Evolutionary conservation across 1,139 yeast species (phyloP).

Genomic region (Blastobotrys petasosporus): DNA sequence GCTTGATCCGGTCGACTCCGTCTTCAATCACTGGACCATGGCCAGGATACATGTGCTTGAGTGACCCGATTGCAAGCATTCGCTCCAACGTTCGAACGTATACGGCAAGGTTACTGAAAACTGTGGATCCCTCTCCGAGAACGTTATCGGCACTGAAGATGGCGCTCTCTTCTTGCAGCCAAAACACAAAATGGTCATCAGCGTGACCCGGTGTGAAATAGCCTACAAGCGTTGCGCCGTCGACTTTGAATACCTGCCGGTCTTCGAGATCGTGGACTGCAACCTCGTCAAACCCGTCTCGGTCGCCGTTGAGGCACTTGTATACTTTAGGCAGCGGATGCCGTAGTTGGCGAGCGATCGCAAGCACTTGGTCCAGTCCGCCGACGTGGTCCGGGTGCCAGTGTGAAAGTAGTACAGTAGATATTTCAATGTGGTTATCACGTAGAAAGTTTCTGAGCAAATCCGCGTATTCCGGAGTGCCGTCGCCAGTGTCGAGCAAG

Average conservation of each 20-base stretch:
- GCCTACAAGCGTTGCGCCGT: conserved; percentile 32
- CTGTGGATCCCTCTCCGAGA: conserved; percentile 37
- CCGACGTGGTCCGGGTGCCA: conserved; percentile 38
- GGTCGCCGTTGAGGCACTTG: conserved; percentile 12
- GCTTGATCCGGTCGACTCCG: conserved; percentile 29
- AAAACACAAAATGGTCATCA: conserved; percentile 34
- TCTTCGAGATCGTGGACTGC: conserved; percentile 22
- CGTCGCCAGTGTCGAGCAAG: conserved; percentile 38
- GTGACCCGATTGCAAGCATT: conserved; percentile 24
- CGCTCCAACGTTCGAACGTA: conserved; percentile 31
- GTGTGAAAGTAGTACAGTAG: conserved; percentile 34
- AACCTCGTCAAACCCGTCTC: conserved; percentile 6
- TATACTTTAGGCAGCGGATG: conserved; percentile 12
- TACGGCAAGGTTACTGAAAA: conserved; percentile 31
- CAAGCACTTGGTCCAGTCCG: conserved; percentile 27
- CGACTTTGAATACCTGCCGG: conserved; percentile 26
- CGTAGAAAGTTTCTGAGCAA: conserved; percentile 25
- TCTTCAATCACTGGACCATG: conserved; percentile 35
- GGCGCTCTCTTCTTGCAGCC: conserved; percentile 33
- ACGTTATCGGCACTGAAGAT: conserved; percentile 38
- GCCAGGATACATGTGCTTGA: conserved; percentile 32
- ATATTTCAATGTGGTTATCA: conserved; percentile 26
- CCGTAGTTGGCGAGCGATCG: not conserved
- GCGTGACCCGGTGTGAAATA: conserved; percentile 38
- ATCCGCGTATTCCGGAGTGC: conserved; percentile 28